Evolutionary conservation across 1,284 basidiomycete genomes (phyloP).

Genomic region (Paramarasmius palmivorus): DNA sequence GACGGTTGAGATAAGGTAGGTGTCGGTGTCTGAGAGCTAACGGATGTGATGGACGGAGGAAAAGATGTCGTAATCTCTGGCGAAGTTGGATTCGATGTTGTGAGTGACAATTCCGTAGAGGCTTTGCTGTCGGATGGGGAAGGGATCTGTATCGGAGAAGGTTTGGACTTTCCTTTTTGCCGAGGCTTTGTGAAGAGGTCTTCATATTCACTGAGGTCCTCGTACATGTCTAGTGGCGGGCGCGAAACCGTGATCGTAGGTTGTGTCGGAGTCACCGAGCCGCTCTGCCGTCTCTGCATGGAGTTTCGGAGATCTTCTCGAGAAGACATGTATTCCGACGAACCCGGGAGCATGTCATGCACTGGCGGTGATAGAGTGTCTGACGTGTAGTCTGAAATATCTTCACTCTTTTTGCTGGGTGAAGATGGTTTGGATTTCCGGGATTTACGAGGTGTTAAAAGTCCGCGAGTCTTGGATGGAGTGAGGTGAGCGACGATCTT

Average conservation of each 20-base stretch:
- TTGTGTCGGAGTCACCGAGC: slow-evolving; percentile 18
- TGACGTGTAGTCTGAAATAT: too few relatives aligned
- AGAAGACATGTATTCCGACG: too few relatives aligned
- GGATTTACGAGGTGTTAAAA: too few relatives aligned
- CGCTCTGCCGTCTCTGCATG: background rate
- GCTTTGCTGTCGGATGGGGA: background rate
- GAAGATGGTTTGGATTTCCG: too few relatives aligned
- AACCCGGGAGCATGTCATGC: too few relatives aligned
- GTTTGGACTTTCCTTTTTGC: slow-evolving; percentile 23
- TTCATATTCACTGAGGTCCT: slow-evolving; percentile 39
- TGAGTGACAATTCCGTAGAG: too few relatives aligned
- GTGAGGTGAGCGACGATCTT: too few relatives aligned
- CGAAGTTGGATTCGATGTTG: slow-evolving; percentile 12
- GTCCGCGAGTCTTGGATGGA: too few relatives aligned
- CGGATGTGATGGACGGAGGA: slow-evolving; percentile 5
- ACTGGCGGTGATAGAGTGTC: too few relatives aligned
- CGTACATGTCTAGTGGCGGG: slow-evolving; percentile 17
- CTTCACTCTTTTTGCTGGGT: too few relatives aligned
- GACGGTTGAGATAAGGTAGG: background rate
- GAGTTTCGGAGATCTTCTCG: too few relatives aligned
- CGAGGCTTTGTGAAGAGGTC: slow-evolving; percentile 40
- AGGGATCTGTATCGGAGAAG: slow-evolving; percentile 10
- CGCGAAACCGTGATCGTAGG: slow-evolving; percentile 53
- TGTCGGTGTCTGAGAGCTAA: background rate
- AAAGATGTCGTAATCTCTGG: too few relatives aligned